Evolutionary conservation across 176 grass and related monocot genomes (phyloP).

Genomic region (Musa beccarii): DNA sequence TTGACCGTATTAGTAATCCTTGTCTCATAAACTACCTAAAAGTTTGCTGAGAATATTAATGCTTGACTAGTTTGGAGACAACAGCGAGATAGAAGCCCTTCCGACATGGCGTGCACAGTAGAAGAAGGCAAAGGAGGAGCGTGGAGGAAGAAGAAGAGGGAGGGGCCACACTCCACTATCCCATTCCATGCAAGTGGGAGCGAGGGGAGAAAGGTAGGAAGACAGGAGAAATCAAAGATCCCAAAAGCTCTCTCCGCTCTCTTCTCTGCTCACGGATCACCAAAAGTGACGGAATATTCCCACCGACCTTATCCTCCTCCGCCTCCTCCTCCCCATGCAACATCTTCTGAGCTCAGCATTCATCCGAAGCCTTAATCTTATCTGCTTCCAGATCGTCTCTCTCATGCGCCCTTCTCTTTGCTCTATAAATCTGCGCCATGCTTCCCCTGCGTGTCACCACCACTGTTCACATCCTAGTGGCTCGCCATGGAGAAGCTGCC

Average conservation of each 20-base stretch:
- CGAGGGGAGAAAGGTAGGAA: too few relatives aligned
- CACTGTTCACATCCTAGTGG: not conserved
- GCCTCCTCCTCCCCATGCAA: not conserved
- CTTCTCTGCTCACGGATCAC: not conserved
- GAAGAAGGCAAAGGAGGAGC: not conserved
- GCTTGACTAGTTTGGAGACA: too few relatives aligned
- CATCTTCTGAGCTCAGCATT: not conserved
- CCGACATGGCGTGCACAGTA: too few relatives aligned
- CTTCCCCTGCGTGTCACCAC: not conserved
- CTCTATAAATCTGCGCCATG: not conserved
- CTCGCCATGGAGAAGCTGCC: conserved; percentile 26
- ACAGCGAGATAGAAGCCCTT: too few relatives aligned
- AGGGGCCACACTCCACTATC: not conserved
- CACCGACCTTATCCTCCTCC: conserved; percentile 18
- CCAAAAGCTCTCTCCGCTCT: too few relatives aligned
- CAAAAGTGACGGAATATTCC: conserved; percentile 6
- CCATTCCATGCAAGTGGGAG: not conserved
- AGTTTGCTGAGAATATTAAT: too few relatives aligned
- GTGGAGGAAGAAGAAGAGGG: not conserved
- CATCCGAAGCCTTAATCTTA: not conserved
- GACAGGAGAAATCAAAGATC: not conserved
- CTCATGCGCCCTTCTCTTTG: not conserved
- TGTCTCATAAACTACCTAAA: too few relatives aligned
- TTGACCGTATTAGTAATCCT: too few relatives aligned
- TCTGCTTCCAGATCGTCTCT: not conserved